phyloP scores from a whole-genome alignment of 2,329 filamentous ascomycete genomes.

The Fusarium hostae region DNA sequence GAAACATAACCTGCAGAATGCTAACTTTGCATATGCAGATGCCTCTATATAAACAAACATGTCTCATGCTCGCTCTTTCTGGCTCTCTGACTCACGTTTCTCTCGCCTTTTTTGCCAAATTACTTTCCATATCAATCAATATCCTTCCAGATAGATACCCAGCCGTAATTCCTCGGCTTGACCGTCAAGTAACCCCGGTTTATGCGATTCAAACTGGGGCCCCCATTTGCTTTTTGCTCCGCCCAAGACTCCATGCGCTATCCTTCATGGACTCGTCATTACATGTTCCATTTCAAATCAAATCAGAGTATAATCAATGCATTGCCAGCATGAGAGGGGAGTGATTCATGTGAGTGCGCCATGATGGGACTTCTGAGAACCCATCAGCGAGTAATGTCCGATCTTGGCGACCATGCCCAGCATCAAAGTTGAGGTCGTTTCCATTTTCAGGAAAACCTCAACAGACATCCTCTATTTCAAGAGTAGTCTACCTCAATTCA shows the following conservation, averaged over 20 bases:
- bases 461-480: slow-evolving; percentile 14
- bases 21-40: slow-evolving; percentile 23
- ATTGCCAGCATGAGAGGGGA: slow-evolving; percentile 21
- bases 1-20: slow-evolving; percentile 26
- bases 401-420: neutral
- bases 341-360: slow-evolving; percentile 15
- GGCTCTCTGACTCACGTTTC: slow-evolving; percentile 26
- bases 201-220: slow-evolving; percentile 28
- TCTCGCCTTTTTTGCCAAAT: slow-evolving; percentile 29
- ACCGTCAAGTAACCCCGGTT: slow-evolving; percentile 30
- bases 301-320: slow-evolving; percentile 25
- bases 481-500: slow-evolving; percentile 21
- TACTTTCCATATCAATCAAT: slow-evolving; percentile 4
- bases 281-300: slow-evolving; percentile 26
- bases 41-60: slow-evolving; percentile 21
- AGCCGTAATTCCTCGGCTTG: slow-evolving; percentile 20
- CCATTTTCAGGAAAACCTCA: slow-evolving; percentile 31
- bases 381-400: neutral
- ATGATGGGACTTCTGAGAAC: slow-evolving; percentile 3
- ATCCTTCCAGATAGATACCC: slow-evolving; percentile 2
- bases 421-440: slow-evolving; percentile 13
- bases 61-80: slow-evolving; percentile 27
- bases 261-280: slow-evolving; percentile 42
- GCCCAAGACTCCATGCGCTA: slow-evolving; percentile 38
- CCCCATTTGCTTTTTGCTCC: slow-evolving; percentile 34